Percentiles rank a stretch among this genome's conserved stretches.
Conservation (phyloP, 2,329 filamentous ascomycete species). For the Nothopassalora personata region DNA sequence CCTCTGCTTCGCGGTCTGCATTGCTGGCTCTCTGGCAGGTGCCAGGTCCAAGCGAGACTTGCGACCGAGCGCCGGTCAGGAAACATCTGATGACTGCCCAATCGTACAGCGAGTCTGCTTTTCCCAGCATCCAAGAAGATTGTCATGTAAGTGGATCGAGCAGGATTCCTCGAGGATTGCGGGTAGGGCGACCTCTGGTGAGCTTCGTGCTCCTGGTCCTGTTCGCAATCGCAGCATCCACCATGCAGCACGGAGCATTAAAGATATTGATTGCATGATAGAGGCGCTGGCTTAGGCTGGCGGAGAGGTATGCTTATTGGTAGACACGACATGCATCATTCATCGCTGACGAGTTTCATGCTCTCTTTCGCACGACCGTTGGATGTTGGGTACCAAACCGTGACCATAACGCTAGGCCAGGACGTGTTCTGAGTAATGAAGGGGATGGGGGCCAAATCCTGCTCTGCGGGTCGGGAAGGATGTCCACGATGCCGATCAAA, state of each 20-base stretch:
- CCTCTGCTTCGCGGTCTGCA: background rate
- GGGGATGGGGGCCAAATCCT: slow-evolving; percentile 10
- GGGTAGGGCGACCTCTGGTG: slow-evolving; percentile 14
- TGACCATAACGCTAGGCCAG: slow-evolving; percentile 2
- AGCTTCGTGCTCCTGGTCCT: slow-evolving; percentile 5
- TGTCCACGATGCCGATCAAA: slow-evolving; percentile 13
- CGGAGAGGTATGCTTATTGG: slow-evolving; percentile 3
- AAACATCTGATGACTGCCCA: slow-evolving; percentile 2
- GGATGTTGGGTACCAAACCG: background rate
- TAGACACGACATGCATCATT: slow-evolving; percentile 1
- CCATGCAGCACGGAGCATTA: slow-evolving; percentile 12
- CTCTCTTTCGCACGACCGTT: background rate
- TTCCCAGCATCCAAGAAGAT: slow-evolving; percentile 3
- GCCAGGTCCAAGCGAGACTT: background rate
- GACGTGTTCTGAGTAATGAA: slow-evolving; percentile 8
- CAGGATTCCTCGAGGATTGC: slow-evolving; percentile 13
- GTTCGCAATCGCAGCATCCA: slow-evolving; percentile 6
- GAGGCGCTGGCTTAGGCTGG: slow-evolving; percentile 1
- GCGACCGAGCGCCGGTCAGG: slow-evolving; percentile 14
- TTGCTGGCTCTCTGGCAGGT: background rate
- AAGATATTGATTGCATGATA: slow-evolving; percentile 7
- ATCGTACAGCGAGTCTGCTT: slow-evolving; percentile 9
- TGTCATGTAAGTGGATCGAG: slow-evolving; percentile 8
- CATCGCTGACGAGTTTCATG: slow-evolving; percentile 5
- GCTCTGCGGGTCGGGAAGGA: slow-evolving; percentile 6